These are phyloP conservation scores for Caryopteris hybrid DNA, from an alignment of 305 asterid species.

Conservation along the genomic window DNA sequence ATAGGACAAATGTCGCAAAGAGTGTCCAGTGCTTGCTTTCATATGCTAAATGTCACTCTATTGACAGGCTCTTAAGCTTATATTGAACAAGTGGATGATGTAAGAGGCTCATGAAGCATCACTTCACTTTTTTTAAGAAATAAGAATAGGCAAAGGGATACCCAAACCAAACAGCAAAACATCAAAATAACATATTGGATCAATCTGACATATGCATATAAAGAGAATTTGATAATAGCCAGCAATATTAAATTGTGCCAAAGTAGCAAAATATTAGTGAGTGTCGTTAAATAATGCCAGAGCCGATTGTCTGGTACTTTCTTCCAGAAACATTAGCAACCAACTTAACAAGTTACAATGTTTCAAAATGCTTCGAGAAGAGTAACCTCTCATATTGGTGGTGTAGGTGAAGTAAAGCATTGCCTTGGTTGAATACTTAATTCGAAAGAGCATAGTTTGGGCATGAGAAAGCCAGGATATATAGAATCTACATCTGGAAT, in stretches of 20 bases:
- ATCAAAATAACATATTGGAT: background rate
- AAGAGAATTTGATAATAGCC: background rate
- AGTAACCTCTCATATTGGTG: background rate
- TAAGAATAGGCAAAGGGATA: too few relatives aligned
- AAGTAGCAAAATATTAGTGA: background rate
- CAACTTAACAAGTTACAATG: constrained; percentile 14
- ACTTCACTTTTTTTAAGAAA: background rate
- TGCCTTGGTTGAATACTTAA: background rate
- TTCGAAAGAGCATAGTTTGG: background rate
- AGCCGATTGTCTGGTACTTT: background rate
- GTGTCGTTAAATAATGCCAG: background rate
- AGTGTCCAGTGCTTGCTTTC: background rate
- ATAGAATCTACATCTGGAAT: background rate
- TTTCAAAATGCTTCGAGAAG: too few relatives aligned
- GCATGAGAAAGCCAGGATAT: background rate
- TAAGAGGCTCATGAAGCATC: constrained; percentile 5
- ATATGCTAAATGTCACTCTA: background rate
- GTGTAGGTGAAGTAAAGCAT: background rate
- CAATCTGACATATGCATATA: background rate
- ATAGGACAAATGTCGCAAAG: background rate
- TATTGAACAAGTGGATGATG: background rate
- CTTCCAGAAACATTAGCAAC: background rate
- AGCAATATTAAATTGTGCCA: background rate
- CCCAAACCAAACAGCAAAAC: too few relatives aligned
- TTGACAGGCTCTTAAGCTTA: background rate